These are phyloP conservation scores for Pueraria montana DNA, from an alignment of 306 rosid species.

Conservation along the genomic window DNA sequence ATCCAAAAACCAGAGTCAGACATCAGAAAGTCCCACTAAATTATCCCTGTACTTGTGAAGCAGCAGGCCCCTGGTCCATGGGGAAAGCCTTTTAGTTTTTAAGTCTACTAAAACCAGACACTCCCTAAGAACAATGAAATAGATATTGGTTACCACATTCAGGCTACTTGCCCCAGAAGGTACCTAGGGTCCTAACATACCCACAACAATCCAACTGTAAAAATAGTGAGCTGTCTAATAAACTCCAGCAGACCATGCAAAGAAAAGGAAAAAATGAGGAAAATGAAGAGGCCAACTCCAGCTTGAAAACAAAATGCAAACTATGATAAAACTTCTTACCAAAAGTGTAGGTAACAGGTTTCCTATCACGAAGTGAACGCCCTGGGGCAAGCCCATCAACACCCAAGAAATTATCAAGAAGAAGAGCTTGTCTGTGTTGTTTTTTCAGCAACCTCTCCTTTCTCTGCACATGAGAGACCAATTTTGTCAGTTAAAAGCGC, in stretches of 20 bases:
- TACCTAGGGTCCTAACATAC: slow-evolving; percentile 32
- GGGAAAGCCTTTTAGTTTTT: neutral
- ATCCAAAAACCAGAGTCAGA: slow-evolving; percentile 22
- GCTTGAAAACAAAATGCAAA: slow-evolving; percentile 15
- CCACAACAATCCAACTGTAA: neutral
- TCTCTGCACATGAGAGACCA: slow-evolving; percentile 66
- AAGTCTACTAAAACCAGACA: slow-evolving; percentile 3
- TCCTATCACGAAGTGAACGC: slow-evolving; percentile 96
- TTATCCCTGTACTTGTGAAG: slow-evolving; percentile 13
- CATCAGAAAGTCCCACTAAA: slow-evolving; percentile 25
- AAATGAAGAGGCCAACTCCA: neutral
- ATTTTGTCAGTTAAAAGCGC: slow-evolving; percentile 28
- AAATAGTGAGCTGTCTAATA: slow-evolving; percentile 17
- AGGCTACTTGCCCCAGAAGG: slow-evolving; percentile 3
- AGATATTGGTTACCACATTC: slow-evolving; percentile 13
- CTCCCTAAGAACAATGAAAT: neutral
- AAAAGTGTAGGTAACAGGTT: slow-evolving; percentile 93
- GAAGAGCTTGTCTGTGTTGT: slow-evolving; percentile 96
- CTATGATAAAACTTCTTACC: slow-evolving; percentile 62
- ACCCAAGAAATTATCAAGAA: slow-evolving; percentile 79
- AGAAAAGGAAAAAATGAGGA: slow-evolving; percentile 11
- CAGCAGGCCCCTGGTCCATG: neutral
- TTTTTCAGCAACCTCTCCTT: slow-evolving; percentile 89
- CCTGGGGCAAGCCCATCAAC: slow-evolving; percentile 91
- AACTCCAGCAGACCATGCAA: neutral